Conservation (phyloP, 306 rosid species). For the Comarum palustre region DNA sequence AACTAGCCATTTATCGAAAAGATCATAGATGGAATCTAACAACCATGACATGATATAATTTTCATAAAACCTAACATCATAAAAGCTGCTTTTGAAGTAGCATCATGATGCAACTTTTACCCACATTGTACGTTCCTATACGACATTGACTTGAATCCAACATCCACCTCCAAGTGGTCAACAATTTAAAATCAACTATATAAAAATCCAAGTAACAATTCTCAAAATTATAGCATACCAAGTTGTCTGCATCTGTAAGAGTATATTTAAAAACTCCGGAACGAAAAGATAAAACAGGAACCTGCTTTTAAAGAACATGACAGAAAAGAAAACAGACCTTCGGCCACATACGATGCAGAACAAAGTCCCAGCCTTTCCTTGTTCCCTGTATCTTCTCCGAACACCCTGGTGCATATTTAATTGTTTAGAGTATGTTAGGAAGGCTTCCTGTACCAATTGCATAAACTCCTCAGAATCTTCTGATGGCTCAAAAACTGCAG, state of each 20-base stretch:
- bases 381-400: constrained; percentile 72
- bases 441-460: constrained; percentile 70
- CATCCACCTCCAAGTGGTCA: background rate
- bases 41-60: background rate
- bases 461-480: constrained; percentile 80
- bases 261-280: constrained; percentile 38
- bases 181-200: background rate
- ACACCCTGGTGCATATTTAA: constrained; percentile 57
- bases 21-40: background rate
- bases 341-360: constrained; percentile 89
- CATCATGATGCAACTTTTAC: background rate
- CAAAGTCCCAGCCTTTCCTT: constrained; percentile 87
- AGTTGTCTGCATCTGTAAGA: constrained; percentile 35
- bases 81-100: background rate
- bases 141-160: background rate
- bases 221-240: constrained; percentile 30
- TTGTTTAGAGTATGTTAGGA: constrained; percentile 64
- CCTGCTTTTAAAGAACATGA: constrained; percentile 46
- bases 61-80: background rate
- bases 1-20: background rate
- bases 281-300: constrained; percentile 39
- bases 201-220: constrained; percentile 16
- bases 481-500: constrained; percentile 51
- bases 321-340: constrained; percentile 80
- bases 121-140: background rate